Conservation (phyloP, 805 yeast species). For the Priceomyces melissophilus region DNA sequence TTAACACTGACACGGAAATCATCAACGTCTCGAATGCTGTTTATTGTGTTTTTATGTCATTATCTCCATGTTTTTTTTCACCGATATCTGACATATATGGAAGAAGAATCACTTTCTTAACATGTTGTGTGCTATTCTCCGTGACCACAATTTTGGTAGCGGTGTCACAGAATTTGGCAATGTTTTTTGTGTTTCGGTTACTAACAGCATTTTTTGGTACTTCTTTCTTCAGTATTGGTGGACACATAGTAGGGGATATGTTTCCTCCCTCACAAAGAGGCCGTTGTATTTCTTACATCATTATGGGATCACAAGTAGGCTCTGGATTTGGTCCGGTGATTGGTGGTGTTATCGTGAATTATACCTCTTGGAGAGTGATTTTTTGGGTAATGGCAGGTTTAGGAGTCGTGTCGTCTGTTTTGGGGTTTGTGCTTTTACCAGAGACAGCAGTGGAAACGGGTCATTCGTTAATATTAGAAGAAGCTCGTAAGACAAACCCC, state of each 20-base stretch:
- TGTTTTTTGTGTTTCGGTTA: constrained; percentile 52
- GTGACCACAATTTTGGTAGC: constrained; percentile 33
- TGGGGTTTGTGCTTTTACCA: constrained; percentile 40
- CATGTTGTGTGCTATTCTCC: constrained; percentile 32
- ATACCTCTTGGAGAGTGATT: constrained; percentile 50
- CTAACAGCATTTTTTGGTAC: constrained; percentile 54
- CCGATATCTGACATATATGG: constrained; percentile 57
- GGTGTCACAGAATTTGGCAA: constrained; percentile 47
- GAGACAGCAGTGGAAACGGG: constrained; percentile 41
- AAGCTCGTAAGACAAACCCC: constrained; percentile 11
- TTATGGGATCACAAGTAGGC: constrained; percentile 52
- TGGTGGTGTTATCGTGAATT: constrained; percentile 53
- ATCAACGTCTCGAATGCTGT: constrained; percentile 50
- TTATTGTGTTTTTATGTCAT: constrained; percentile 49
- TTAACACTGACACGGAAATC: constrained; percentile 44
- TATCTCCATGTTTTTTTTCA: constrained; percentile 48
- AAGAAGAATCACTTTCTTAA: constrained; percentile 40
- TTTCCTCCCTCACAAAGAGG: constrained; percentile 51
- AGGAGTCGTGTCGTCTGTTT: constrained; percentile 30
- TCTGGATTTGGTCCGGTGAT: constrained; percentile 51
- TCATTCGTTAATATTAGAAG: constrained; percentile 9
- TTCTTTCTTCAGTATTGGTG: constrained; percentile 52
- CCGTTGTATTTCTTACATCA: constrained; percentile 45
- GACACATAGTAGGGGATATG: constrained; percentile 49
- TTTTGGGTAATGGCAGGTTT: constrained; percentile 48